Percentiles rank a stretch among this genome's conserved stretches.
These are phyloP conservation scores for Ogataea minuta DNA, from an alignment of 805 yeast species.

Conservation along the genomic window DNA sequence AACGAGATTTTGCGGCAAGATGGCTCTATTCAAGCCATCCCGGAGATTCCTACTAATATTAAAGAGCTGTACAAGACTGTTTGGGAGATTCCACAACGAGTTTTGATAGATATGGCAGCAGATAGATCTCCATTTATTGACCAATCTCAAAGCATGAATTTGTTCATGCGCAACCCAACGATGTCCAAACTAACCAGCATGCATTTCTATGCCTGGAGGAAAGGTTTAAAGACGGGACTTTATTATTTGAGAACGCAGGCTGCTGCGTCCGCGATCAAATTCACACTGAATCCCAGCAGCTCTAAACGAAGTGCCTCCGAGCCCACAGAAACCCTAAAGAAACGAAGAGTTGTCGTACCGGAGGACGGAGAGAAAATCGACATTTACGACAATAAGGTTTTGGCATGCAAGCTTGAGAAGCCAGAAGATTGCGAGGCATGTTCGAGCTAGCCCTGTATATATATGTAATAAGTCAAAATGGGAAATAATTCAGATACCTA, in stretches of 20 bases:
- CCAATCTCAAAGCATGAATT: slow-evolving; percentile 91
- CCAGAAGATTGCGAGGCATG: slow-evolving; percentile 41
- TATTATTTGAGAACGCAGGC: slow-evolving; percentile 97
- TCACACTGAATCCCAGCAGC: slow-evolving; percentile 57
- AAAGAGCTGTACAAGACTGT: slow-evolving; percentile 87
- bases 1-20: slow-evolving; percentile 69
- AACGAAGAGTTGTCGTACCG: slow-evolving; percentile 5
- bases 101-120: slow-evolving; percentile 82
- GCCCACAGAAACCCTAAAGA: slow-evolving; percentile 10
- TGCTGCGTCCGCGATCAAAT: slow-evolving; percentile 95
- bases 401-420: slow-evolving; percentile 22
- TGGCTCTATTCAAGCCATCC: slow-evolving; percentile 82
- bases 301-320: slow-evolving; percentile 17
- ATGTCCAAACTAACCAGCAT: slow-evolving; percentile 95
- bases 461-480: not conserved
- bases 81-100: slow-evolving; percentile 92
- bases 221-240: slow-evolving; percentile 98
- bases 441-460: slow-evolving; percentile 32
- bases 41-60: slow-evolving; percentile 68
- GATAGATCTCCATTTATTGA: slow-evolving; percentile 73
- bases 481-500: slow-evolving; percentile 11
- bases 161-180: slow-evolving; percentile 85
- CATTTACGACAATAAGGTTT: slow-evolving; percentile 20
- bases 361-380: slow-evolving; percentile 6
- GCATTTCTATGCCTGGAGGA: slow-evolving; percentile 99